Evolutionary conservation across 345 rosid species (phyloP).

Genomic region (Carallia pectinifolia): DNA sequence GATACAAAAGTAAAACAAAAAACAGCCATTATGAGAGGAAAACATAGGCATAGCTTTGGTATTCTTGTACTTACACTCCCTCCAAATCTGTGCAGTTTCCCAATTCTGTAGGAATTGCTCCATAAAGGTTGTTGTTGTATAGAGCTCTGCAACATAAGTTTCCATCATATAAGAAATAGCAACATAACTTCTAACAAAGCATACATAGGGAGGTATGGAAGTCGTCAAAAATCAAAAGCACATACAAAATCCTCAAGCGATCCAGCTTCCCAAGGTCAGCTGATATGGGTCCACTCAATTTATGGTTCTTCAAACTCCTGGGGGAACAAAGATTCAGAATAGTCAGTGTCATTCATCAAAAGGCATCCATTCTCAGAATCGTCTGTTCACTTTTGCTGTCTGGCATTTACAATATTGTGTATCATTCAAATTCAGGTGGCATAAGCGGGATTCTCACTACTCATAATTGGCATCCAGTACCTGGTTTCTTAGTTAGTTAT

Average conservation of each 20-base stretch:
- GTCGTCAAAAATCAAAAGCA: constrained; percentile 17
- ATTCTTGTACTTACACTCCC: constrained; percentile 54
- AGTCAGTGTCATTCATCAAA: neutral
- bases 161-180: constrained; percentile 25
- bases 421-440: too few relatives aligned
- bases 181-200: constrained; percentile 8
- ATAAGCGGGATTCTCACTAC: too few relatives aligned
- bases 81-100: constrained; percentile 82
- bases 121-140: constrained; percentile 75
- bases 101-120: constrained; percentile 77
- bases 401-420: too few relatives aligned
- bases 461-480: too few relatives aligned
- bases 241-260: constrained; percentile 70
- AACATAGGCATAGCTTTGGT: neutral
- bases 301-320: constrained; percentile 84
- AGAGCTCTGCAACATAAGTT: constrained; percentile 56
- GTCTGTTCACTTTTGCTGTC: neutral
- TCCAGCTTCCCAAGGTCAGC: constrained; percentile 86
- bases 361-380: neutral
- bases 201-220: constrained; percentile 1
- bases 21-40: neutral
- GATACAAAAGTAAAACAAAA: neutral
- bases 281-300: constrained; percentile 74
- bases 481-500: neutral
- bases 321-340: constrained; percentile 9